Base-by-base conservation (phyloP, 352 stramenopile genomes). In the Pythium phragmiticola region DNA sequence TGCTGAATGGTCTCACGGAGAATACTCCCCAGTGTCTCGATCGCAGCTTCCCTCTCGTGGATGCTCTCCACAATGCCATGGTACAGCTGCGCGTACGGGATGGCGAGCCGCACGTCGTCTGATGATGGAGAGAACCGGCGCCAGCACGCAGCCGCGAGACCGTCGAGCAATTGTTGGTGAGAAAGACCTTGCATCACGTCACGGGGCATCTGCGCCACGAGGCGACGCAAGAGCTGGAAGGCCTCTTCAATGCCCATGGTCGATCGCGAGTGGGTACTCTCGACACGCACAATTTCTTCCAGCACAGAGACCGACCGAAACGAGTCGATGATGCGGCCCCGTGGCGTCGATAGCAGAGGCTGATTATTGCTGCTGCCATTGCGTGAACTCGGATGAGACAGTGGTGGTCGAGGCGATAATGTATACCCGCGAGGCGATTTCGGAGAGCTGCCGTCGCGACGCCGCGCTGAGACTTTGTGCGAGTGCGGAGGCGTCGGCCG, bases 241-340 rank as follows among this genome's bases (percentile, higher is more conserved):
- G 67, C 67, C 14, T 73, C 56, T 14, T 73, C 61, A 14, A 57
- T 41, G 9, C 53, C 34, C 67, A 73, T 61, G 0, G 13, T 59
- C 17, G 41, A 60, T 30, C 43, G 33, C 11, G 60, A 39, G 39
- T 53, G 41, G 34, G 42, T 34, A n/a, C 34, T 73, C 36, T 69
- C 67, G 4, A 61, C 52, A 2, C 57, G 67, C 19, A 67, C 67
- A 39, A 73, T 64, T 28, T 63, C 67, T 51, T 69, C 56, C 14
- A 73, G 57, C 17, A 73, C 54, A 19, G 57, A 30, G 11, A 64
- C 14, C 1, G 67, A 73, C 30, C 67, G 56, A 26, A 73, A 73
- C 45, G 58, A 55, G 39, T 73, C 67, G 26, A 64, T 30, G 39
- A 14, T 43, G 3, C 60, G 50, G 13, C 60, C 48, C 3, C 45